A percentile compares a stretch with the other conserved stretches of the same genome.
phyloP scores from a whole-genome alignment of 768 basidiomycete genomes.

The Leccinum boreale region DNA sequence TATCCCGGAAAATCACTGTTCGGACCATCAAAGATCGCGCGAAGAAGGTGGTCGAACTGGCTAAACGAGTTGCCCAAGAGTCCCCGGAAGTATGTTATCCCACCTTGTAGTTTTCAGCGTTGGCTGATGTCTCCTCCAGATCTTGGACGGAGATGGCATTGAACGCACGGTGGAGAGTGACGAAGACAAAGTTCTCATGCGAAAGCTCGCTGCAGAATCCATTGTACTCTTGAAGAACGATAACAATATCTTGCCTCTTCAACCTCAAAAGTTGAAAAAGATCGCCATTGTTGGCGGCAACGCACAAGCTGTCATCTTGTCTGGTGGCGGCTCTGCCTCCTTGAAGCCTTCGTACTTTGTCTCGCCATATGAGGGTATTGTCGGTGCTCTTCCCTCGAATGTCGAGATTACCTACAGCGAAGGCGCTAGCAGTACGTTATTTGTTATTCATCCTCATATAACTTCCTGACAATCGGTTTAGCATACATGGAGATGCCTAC shows the following conservation, averaged over 20 bases:
- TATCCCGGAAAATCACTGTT: slow-evolving; percentile 60
- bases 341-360: slow-evolving; percentile 75
- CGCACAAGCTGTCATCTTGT: slow-evolving; percentile 60
- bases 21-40: slow-evolving; percentile 67
- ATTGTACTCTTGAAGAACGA: slow-evolving; percentile 80
- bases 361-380: slow-evolving; percentile 75
- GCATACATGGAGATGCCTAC: slow-evolving; percentile 65
- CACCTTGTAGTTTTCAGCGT: background rate
- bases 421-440: slow-evolving; percentile 57
- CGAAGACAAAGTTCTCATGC: slow-evolving; percentile 61
- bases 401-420: slow-evolving; percentile 64
- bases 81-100: slow-evolving; percentile 56
- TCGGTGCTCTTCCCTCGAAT: slow-evolving; percentile 46
- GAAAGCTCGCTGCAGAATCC: slow-evolving; percentile 60
- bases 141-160: slow-evolving; percentile 66
- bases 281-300: slow-evolving; percentile 73
- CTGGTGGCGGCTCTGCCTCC: slow-evolving; percentile 71
- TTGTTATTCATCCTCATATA: background rate
- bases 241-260: slow-evolving; percentile 33
- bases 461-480: slow-evolving; percentile 22
- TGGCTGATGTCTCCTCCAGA: slow-evolving; percentile 32
- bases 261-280: slow-evolving; percentile 52
- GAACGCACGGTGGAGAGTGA: slow-evolving; percentile 63
- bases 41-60: slow-evolving; percentile 60
- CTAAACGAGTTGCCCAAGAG: slow-evolving; percentile 63